phyloP scores from a whole-genome alignment of 768 basidiomycete species.

The Xerocomus potaroensis region DNA sequence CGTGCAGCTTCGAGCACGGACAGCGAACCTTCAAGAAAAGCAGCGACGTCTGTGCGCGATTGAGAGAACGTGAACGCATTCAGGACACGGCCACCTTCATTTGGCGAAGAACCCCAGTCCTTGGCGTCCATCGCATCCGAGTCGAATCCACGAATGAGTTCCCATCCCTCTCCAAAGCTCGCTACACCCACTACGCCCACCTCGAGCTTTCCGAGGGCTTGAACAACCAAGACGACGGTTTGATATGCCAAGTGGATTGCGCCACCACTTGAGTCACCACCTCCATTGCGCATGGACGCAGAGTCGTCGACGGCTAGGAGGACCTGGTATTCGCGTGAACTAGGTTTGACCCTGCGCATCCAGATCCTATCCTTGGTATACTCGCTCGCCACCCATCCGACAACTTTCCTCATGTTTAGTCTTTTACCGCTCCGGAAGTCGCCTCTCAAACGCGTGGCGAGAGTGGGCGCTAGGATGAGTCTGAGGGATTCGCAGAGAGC shows the following conservation, averaged over 20 bases:
- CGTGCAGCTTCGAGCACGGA: constrained; percentile 71
- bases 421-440: constrained; percentile 98
- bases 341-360: constrained; percentile 91
- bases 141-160: constrained; percentile 87
- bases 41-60: constrained; percentile 79
- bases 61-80: constrained; percentile 87
- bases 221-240: constrained; percentile 87
- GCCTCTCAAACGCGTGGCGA: constrained; percentile 89
- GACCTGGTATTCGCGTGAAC: constrained; percentile 93
- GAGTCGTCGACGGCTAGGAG: constrained; percentile 95
- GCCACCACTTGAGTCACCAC: constrained; percentile 9
- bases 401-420: constrained; percentile 98
- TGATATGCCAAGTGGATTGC: constrained; percentile 87
- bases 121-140: constrained; percentile 76
- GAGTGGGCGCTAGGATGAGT: constrained; percentile 91
- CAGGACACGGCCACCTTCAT: constrained; percentile 48
- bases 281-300: constrained; percentile 67
- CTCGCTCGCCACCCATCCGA: constrained; percentile 96
- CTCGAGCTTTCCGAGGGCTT: constrained; percentile 87
- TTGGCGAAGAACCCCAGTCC: constrained; percentile 28
- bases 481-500: constrained; percentile 94
- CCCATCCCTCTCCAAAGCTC: constrained; percentile 83
- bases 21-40: constrained; percentile 77
- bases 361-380: constrained; percentile 99
- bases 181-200: constrained; percentile 93